Conservation (phyloP, 2,329 filamentous ascomycete genomes). For the Calonectria ilicicola region DNA sequence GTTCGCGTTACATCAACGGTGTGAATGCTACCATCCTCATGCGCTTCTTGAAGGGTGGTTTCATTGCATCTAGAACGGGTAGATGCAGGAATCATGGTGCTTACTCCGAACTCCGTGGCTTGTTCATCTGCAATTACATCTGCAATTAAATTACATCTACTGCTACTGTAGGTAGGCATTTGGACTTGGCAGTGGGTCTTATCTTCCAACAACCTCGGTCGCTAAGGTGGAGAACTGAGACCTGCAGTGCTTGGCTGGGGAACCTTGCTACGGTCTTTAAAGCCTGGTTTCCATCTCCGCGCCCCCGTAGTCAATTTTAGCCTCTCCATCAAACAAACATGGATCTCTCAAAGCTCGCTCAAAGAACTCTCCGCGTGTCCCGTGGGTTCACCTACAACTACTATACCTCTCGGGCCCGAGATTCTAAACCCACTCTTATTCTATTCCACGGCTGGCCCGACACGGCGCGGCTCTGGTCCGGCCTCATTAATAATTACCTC, state of each 20-base stretch:
- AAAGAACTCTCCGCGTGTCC: background rate
- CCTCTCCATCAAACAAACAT: background rate
- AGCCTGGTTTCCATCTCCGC: background rate
- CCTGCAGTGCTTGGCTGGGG: background rate
- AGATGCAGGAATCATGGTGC: background rate
- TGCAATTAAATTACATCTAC: too few species aligned
- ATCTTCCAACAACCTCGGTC: background rate
- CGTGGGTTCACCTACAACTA: background rate
- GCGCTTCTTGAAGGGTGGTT: too few species aligned
- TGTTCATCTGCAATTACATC: background rate
- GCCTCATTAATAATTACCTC: conserved; percentile 46
- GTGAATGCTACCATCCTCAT: too few species aligned
- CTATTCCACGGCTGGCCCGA: conserved; percentile 48
- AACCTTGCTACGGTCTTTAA: background rate
- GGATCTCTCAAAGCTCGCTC: background rate
- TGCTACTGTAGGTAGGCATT: too few species aligned
- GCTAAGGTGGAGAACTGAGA: background rate
- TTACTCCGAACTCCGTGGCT: background rate
- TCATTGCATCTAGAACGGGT: background rate
- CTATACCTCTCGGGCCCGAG: conserved; percentile 36
- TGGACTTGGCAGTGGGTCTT: background rate
- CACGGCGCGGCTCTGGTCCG: background rate
- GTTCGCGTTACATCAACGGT: too few species aligned
- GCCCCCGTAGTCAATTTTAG: too few species aligned
- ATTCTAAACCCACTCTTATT: conserved; percentile 48